These are phyloP conservation scores for Hyphopichia homilentoma DNA, from an alignment of 805 yeast species.

Conservation along the genomic window DNA sequence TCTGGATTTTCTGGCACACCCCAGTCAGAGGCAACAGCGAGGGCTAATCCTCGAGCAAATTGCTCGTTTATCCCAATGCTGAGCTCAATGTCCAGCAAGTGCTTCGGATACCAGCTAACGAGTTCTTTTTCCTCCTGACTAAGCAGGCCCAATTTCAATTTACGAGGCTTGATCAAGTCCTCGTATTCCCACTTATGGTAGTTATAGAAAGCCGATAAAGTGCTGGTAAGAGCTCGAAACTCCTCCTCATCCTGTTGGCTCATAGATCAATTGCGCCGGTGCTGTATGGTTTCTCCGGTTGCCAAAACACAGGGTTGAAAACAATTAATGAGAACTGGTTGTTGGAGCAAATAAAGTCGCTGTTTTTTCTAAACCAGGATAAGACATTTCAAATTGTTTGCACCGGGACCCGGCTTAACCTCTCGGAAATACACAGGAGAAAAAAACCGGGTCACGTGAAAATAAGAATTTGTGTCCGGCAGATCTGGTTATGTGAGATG, in stretches of 20 bases:
- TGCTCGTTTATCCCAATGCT: conserved; percentile 43
- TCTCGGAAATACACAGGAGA: no score
- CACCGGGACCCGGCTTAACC: no score
- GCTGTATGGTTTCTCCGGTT: no score
- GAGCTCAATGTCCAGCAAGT: conserved; percentile 36
- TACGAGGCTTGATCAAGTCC: conserved; percentile 29
- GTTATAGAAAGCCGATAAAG: conserved; percentile 31
- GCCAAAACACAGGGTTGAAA: neutral
- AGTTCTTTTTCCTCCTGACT: conserved; percentile 36
- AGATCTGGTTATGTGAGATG: no score
- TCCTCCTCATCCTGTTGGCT: conserved; percentile 24
- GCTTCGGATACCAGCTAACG: conserved; percentile 48
- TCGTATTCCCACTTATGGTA: conserved; percentile 31
- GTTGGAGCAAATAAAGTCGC: conserved; percentile 1
- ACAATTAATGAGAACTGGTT: neutral
- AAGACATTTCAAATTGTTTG: no score
- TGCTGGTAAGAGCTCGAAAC: conserved; percentile 32
- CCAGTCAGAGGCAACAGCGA: conserved; percentile 46
- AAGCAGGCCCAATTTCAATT: conserved; percentile 24
- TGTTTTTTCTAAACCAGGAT: no score
- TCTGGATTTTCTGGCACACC: conserved; percentile 37
- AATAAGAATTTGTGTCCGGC: no score
- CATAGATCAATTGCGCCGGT: no score
- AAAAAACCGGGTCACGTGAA: no score
- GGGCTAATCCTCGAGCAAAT: conserved; percentile 43